A percentile compares a stretch with the other conserved stretches of the same genome.
phyloP scores from a whole-genome alignment of 257 asterid species.

The Nicotiana attenuata region DNA sequence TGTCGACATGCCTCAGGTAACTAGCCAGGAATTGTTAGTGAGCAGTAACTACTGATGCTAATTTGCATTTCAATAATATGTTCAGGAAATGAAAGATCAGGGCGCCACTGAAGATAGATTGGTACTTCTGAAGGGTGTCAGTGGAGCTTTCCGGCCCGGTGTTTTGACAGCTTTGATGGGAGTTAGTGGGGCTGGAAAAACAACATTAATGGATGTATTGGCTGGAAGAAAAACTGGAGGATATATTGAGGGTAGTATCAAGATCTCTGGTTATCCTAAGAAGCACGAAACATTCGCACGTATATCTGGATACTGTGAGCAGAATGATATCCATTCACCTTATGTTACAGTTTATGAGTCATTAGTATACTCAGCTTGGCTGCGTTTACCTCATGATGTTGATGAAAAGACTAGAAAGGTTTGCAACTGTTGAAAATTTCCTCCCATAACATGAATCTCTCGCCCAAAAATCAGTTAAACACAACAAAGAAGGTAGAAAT shows the following conservation, averaged over 20 bases:
- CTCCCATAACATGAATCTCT: not conserved
- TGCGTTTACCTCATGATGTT: slow-evolving; percentile 52
- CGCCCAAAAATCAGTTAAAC: not conserved
- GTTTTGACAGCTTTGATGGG: slow-evolving; percentile 83
- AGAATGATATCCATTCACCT: slow-evolving; percentile 75
- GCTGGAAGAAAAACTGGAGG: slow-evolving; percentile 85
- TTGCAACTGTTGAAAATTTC: not conserved
- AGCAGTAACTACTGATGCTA: not conserved
- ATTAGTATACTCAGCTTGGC: slow-evolving; percentile 67
- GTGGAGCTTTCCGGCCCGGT: slow-evolving; percentile 75
- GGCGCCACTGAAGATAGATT: slow-evolving; percentile 44
- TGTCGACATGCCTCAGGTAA: slow-evolving; percentile 84
- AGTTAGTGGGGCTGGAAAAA: slow-evolving; percentile 80
- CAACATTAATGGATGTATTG: slow-evolving; percentile 69
- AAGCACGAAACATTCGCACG: slow-evolving; percentile 69
- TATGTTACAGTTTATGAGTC: slow-evolving; percentile 63
- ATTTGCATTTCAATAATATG: not conserved
- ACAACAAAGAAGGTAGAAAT: not conserved
- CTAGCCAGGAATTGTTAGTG: not conserved
- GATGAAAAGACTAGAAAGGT: slow-evolving; percentile 43
- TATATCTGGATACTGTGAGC: slow-evolving; percentile 74
- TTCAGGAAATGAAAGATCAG: slow-evolving; percentile 63
- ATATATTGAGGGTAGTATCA: slow-evolving; percentile 51
- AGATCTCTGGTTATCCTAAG: slow-evolving; percentile 63
- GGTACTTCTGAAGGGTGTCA: slow-evolving; percentile 53